phyloP scores from a whole-genome alignment of 2,329 filamentous ascomycete genomes.

The Aspergillus fijiensis region DNA sequence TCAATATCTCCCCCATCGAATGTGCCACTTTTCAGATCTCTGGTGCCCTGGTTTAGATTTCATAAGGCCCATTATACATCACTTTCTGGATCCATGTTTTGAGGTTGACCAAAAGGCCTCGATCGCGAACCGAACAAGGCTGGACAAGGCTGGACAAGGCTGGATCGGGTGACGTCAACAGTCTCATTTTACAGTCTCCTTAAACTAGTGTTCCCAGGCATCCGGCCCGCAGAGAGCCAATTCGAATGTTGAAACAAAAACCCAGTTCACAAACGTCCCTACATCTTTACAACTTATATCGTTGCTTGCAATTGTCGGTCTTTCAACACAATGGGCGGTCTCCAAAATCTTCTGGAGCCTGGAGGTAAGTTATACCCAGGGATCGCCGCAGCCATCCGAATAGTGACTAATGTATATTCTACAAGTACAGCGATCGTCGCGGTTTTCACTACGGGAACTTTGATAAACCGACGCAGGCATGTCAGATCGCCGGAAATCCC shows the following conservation, averaged over 20 bases:
- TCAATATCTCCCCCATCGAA: not conserved
- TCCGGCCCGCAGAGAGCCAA: not conserved
- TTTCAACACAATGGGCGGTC: conserved; percentile 10
- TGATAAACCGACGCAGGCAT: conserved; percentile 16
- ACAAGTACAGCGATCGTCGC: conserved; percentile 13
- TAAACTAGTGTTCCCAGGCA: not conserved
- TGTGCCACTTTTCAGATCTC: not conserved
- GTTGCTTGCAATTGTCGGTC: not conserved
- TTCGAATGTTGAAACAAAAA: not conserved
- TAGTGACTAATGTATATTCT: not conserved
- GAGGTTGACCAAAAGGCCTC: not conserved
- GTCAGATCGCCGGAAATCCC: conserved; percentile 7
- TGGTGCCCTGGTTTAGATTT: not conserved
- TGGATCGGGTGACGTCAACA: not conserved
- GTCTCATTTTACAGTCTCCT: not conserved
- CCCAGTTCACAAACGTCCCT: not conserved
- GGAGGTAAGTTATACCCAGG: conserved; percentile 13
- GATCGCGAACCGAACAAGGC: not conserved
- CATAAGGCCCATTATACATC: not conserved
- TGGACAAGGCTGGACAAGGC: not conserved
- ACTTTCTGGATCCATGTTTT: not conserved
- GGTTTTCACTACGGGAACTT: conserved; percentile 15
- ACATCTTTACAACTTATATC: not conserved
- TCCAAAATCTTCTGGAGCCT: conserved; percentile 19
- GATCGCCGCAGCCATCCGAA: not conserved